Evolutionary conservation across 2,329 filamentous ascomycete genomes (phyloP).

Genomic region (Pseudogymnoascus sp.): DNA sequence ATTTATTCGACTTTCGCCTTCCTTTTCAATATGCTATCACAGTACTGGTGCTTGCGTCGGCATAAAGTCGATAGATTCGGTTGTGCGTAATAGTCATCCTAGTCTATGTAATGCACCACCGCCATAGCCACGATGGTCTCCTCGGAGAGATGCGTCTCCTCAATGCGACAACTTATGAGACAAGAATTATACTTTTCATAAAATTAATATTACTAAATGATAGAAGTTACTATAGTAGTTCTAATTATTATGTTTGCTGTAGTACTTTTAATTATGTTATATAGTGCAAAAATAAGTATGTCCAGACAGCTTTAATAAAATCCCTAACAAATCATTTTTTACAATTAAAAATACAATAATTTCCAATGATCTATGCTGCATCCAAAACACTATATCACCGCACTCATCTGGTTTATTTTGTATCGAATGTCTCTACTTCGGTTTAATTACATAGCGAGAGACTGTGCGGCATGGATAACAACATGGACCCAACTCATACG

Average conservation of each 20-base stretch:
- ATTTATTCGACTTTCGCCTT: neutral
- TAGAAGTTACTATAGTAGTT: neutral
- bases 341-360: neutral
- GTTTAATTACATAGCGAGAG: slow-evolving; percentile 17
- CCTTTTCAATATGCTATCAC: neutral
- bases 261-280: neutral
- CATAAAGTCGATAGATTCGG: neutral
- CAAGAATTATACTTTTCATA: neutral
- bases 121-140: neutral
- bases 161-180: neutral
- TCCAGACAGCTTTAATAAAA: neutral
- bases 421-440: neutral
- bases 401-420: no score
- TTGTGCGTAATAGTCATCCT: neutral
- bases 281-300: neutral
- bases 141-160: neutral
- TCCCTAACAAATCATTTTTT: neutral
- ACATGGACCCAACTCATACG: slow-evolving; percentile 18
- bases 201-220: neutral
- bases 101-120: neutral
- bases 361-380: neutral
- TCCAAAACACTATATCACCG: neutral
- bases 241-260: neutral
- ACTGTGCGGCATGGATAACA: slow-evolving; percentile 19
- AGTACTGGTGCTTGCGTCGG: neutral